Evolutionary conservation across 1,139 yeast species (phyloP).

Genomic region (Kazachstania sp.): DNA sequence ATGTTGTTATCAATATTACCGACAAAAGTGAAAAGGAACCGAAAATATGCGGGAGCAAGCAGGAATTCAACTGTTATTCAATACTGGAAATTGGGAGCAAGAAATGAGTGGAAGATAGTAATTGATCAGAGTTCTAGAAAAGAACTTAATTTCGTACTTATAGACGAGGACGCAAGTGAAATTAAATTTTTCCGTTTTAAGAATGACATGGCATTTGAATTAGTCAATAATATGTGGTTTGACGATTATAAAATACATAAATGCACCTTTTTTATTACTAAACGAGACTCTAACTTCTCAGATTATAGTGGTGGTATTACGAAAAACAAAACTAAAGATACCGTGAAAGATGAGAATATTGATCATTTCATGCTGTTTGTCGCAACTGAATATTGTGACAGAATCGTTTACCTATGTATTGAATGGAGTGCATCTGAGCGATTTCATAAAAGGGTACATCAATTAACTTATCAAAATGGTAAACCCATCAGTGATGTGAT

Average conservation of each 20-base stretch:
- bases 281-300: background rate
- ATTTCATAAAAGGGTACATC: constrained; percentile 18
- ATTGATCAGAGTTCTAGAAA: constrained; percentile 6
- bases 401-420: constrained; percentile 19
- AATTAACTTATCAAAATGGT: constrained; percentile 16
- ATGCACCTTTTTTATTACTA: constrained; percentile 8
- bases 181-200: constrained; percentile 19
- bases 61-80: constrained; percentile 9
- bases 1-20: constrained; percentile 13
- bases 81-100: constrained; percentile 13
- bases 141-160: constrained; percentile 15
- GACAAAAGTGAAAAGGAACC: background rate
- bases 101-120: constrained; percentile 17
- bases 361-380: constrained; percentile 15
- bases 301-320: background rate
- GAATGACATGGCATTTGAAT: constrained; percentile 11
- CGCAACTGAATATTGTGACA: constrained; percentile 12
- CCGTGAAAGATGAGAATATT: background rate
- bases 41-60: background rate
- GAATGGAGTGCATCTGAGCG: constrained; percentile 18
- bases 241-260: constrained; percentile 13
- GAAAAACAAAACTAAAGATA: background rate
- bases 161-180: constrained; percentile 11
- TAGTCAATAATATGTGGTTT: constrained; percentile 18
- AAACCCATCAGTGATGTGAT: constrained; percentile 12